A percentile compares a stretch with the other conserved stretches of the same genome.
Evolutionary conservation across 257 asterid genomes (phyloP).

Genomic region (Ocimum tenuiflorum): DNA sequence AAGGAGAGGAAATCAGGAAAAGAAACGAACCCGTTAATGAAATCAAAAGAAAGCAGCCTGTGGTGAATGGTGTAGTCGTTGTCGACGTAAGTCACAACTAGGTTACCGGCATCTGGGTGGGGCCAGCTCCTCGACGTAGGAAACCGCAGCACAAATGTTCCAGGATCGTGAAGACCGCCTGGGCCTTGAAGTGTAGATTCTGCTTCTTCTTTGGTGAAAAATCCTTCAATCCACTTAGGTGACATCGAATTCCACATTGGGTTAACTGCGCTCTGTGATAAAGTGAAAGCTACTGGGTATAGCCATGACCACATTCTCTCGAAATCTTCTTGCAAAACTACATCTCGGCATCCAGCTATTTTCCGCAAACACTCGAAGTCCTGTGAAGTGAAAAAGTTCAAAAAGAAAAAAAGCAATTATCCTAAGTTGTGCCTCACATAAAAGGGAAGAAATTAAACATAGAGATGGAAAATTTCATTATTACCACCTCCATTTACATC

Average conservation of each 20-base stretch:
- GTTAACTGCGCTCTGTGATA: slow-evolving; percentile 50
- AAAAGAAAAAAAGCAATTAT: too few relatives aligned
- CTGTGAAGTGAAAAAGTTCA: slow-evolving; percentile 25
- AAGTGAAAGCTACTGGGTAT: slow-evolving; percentile 71
- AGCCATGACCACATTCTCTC: slow-evolving; percentile 92
- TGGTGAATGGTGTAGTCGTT: slow-evolving; percentile 60
- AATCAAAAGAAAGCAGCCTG: slow-evolving; percentile 56
- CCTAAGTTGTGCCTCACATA: background rate
- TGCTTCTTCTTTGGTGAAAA: slow-evolving; percentile 87
- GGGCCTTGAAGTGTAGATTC: slow-evolving; percentile 53
- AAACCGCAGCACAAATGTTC: slow-evolving; percentile 75
- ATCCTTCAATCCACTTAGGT: slow-evolving; percentile 83
- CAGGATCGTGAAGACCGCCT: slow-evolving; percentile 55
- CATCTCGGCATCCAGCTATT: slow-evolving; percentile 61
- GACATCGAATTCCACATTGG: slow-evolving; percentile 50
- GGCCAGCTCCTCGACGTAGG: slow-evolving; percentile 98
- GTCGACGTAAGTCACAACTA: slow-evolving; percentile 68
- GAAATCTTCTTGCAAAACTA: slow-evolving; percentile 57
- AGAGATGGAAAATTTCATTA: background rate
- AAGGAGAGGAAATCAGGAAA: background rate
- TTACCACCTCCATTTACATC: background rate
- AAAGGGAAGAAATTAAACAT: background rate
- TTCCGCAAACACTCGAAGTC: slow-evolving; percentile 69
- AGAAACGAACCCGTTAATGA: slow-evolving; percentile 38
- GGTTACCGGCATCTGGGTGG: slow-evolving; percentile 91